A percentile compares a stretch with the other conserved stretches of the same genome.
phyloP scores from a whole-genome alignment of 1,139 yeast genomes.

The Saccharomyces hybrid region DNA sequence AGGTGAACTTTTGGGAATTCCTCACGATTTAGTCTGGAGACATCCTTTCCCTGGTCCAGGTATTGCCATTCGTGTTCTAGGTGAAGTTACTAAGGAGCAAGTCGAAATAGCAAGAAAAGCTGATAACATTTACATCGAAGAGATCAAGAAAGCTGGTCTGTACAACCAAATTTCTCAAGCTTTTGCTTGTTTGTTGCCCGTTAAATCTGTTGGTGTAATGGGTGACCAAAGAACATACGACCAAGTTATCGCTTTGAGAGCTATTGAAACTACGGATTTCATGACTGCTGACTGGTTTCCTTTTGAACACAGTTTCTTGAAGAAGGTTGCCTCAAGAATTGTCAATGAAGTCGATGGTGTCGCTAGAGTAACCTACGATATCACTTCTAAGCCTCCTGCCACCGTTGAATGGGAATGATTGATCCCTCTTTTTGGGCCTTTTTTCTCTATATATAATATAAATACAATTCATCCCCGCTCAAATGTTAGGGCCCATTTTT shows the following conservation, averaged over 20 bases:
- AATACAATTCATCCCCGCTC: background rate
- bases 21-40: slow-evolving; percentile 97
- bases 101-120: slow-evolving; percentile 97
- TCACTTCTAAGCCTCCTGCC: slow-evolving; percentile 98
- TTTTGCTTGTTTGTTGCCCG: slow-evolving; percentile 93
- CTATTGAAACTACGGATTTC: slow-evolving; percentile 94
- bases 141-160: slow-evolving; percentile 86
- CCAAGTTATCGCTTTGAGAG: slow-evolving; percentile 97
- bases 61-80: slow-evolving; percentile 94
- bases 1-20: slow-evolving; percentile 91
- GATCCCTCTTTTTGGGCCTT: background rate
- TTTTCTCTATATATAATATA: background rate
- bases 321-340: slow-evolving; percentile 89
- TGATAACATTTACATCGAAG: slow-evolving; percentile 90
- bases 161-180: slow-evolving; percentile 95
- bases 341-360: slow-evolving; percentile 98
- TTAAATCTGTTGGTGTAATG: slow-evolving; percentile 98
- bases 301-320: slow-evolving; percentile 87
- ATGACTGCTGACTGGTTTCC: slow-evolving; percentile 99
- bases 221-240: slow-evolving; percentile 99
- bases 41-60: slow-evolving; percentile 99
- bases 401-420: slow-evolving; percentile 97
- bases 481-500: background rate
- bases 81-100: slow-evolving; percentile 90
- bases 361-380: slow-evolving; percentile 97